phyloP scores from a whole-genome alignment of 768 basidiomycete genomes.

The Vararia minispora region DNA sequence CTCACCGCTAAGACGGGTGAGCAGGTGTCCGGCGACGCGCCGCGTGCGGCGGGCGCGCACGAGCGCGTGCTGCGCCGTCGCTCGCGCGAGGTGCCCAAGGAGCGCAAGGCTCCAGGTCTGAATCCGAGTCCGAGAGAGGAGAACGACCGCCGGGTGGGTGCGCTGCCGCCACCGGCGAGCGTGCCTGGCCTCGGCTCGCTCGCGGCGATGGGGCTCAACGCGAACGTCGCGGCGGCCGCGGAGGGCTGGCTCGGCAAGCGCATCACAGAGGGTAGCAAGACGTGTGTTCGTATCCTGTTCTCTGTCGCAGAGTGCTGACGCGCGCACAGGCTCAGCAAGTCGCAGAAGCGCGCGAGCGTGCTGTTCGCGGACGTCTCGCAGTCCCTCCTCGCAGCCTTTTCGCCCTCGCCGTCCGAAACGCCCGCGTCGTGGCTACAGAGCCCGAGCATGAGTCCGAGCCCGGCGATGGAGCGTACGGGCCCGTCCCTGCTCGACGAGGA shows the following conservation, averaged over 20 bases:
- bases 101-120: too few species aligned
- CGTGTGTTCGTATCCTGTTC: constrained; percentile 26
- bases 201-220: constrained; percentile 15
- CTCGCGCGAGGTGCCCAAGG: too few species aligned
- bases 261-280: constrained; percentile 32
- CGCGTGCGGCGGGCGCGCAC: too few species aligned
- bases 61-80: constrained; percentile 13
- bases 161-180: constrained; percentile 24
- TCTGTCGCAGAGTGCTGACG: constrained; percentile 4
- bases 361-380: constrained; percentile 57
- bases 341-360: constrained; percentile 56
- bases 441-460: not conserved
- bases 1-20: not conserved
- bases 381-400: constrained; percentile 37
- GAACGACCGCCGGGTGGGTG: constrained; percentile 11
- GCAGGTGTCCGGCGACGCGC: not conserved
- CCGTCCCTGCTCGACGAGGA: constrained; percentile 11
- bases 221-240: constrained; percentile 20
- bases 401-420: constrained; percentile 20
- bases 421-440: not conserved
- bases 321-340: constrained; percentile 44
- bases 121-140: constrained; percentile 13
- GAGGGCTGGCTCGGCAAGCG: constrained; percentile 32
- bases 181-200: constrained; percentile 30
- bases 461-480: not conserved